Base-by-base conservation (phyloP, 1,139 yeast species). In the Debaryomyces udenii region DNA sequence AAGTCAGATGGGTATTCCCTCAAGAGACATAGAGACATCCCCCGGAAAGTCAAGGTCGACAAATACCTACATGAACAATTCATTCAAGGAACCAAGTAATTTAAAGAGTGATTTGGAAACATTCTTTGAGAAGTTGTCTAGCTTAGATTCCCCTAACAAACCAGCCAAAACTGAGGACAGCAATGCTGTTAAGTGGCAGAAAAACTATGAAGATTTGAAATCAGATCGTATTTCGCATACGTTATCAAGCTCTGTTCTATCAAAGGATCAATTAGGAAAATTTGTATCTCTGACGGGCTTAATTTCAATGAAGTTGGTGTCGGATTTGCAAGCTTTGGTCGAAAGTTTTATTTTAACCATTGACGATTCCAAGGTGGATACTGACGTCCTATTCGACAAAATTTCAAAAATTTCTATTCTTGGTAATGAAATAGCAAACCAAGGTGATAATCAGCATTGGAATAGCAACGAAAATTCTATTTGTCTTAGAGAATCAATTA, bases 401-500 rank as follows among this genome's bases (percentile, higher is more conserved):
- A 68, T 81, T 24, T 76, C 87, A 1, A 66, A 66, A 38, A 63
- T 83, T 18, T 76, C 86, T 1, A 66, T 76, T 5, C 43, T 66
- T 11, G 77, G 83, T 3, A 73, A 74, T 44, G 69, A 72, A 43
- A 67, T 81, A 37, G 76, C 81, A 1, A 57, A 60, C 16, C 74
- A 68, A 45, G 78, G 76, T 16, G 72, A 74, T 34, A 49, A 51
- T 28, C 55, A 57, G 16, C 61, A 63, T 14, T 46, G 71, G 56
- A 57, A 64, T 61, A 48, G 71, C 51, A 55, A 66, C 59, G 63
- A 66, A 54, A 46, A 64, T 53, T 49, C 73, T 1, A 49, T 61
- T 4, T 61, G 80, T 35, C 72, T 85, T 11, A 78, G 88, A 43
- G 86, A 86, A 38, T 76, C 95, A 0, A 78, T 87, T 10, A 81